A percentile compares a stretch with the other conserved stretches of the same genome.
These are phyloP conservation scores for Hanseniaspora occidentalis DNA, from an alignment of 805 yeast species.

Conservation along the genomic window DNA sequence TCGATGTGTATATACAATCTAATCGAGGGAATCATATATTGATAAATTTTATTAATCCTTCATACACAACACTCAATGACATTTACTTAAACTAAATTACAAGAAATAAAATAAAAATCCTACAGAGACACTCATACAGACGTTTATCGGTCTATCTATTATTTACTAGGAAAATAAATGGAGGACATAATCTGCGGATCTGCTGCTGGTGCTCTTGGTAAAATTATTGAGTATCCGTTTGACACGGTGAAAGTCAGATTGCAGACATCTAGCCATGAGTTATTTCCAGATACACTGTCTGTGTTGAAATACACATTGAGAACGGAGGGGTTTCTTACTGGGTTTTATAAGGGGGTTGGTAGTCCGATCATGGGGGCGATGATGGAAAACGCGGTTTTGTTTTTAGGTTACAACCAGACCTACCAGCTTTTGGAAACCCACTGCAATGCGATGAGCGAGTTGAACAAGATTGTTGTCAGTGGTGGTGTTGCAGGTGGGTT, in stretches of 20 bases:
- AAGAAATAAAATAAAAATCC: no score
- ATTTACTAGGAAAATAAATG: constrained; percentile 8
- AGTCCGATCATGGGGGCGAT: constrained; percentile 87
- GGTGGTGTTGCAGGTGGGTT: constrained; percentile 78
- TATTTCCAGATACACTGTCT: constrained; percentile 46
- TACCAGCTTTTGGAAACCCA: constrained; percentile 20
- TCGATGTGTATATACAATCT: no score
- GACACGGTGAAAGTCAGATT: constrained; percentile 86
- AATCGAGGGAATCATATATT: no score
- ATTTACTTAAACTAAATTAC: no score
- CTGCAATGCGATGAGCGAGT: constrained; percentile 2
- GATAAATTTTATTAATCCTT: no score
- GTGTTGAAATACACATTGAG: constrained; percentile 50
- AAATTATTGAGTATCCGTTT: constrained; percentile 79
- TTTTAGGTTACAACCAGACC: constrained; percentile 47
- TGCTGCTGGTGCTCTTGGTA: constrained; percentile 70
- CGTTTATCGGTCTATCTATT: no score
- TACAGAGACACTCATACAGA: no score
- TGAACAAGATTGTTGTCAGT: constrained; percentile 36
- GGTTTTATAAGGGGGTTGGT: constrained; percentile 66
- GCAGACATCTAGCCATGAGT: constrained; percentile 56
- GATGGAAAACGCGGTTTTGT: constrained; percentile 74
- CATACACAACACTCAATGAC: no score
- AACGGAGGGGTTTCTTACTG: constrained; percentile 56
- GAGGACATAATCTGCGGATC: constrained; percentile 27